Percentiles rank a stretch among this genome's conserved stretches.
Evolutionary conservation across 2,329 filamentous ascomycete species (phyloP).

Genomic region (Cytospora paraplurivora): DNA sequence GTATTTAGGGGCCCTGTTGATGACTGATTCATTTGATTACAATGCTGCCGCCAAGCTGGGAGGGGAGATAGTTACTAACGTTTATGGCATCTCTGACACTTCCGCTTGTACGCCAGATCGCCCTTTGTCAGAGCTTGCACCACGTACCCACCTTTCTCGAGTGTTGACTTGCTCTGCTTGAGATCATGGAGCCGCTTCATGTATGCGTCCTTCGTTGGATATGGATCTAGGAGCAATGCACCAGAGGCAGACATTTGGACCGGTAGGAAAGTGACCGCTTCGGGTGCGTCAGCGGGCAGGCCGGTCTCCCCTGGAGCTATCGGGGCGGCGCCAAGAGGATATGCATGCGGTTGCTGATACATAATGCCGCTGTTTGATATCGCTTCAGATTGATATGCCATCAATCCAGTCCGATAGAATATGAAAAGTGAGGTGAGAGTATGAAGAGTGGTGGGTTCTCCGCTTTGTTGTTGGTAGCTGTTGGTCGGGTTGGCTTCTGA

Average conservation of each 20-base stretch:
- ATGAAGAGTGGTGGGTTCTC: no score
- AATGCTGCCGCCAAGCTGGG: background rate
- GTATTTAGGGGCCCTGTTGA: conserved; percentile 3
- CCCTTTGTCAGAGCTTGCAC: conserved; percentile 10
- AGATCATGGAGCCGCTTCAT: conserved; percentile 8
- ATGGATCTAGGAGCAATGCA: conserved; percentile 3
- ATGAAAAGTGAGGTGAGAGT: background rate
- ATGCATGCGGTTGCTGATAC: background rate
- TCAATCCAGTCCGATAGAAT: background rate
- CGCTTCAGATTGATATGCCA: background rate
- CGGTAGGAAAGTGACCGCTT: background rate
- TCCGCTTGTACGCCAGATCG: conserved; percentile 10
- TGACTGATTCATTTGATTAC: background rate
- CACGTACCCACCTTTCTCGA: conserved; percentile 16
- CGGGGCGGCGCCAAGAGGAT: background rate
- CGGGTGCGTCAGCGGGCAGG: background rate
- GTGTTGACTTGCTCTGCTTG: conserved; percentile 1
- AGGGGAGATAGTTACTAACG: background rate
- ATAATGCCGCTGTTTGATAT: background rate
- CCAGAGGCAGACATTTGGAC: conserved; percentile 10
- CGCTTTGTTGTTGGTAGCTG: no score
- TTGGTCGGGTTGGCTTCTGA: no score
- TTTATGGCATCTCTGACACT: conserved; percentile 18
- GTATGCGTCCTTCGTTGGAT: conserved; percentile 11
- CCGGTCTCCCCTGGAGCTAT: background rate